Evolutionary conservation across 257 asterid species (phyloP).

Genomic region (Lavandula angustifolia): DNA sequence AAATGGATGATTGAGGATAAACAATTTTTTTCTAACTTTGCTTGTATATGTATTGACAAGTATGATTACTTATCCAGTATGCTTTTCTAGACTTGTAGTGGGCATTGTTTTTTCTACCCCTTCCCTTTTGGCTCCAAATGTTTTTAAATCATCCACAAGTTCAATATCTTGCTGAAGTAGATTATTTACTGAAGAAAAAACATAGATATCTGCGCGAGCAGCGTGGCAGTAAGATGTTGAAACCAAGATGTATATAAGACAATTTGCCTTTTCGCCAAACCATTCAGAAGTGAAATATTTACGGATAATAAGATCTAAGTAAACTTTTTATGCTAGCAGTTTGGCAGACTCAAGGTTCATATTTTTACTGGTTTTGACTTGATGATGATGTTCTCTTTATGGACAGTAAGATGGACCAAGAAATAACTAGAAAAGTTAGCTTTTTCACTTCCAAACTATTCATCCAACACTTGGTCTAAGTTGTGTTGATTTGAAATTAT

Average conservation of each 20-base stretch:
- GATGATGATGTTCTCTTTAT: slow-evolving; percentile 2
- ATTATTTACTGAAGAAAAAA: too few species aligned
- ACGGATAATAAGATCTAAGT: neutral
- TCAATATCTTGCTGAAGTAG: too few species aligned
- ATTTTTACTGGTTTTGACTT: neutral
- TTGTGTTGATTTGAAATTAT: too few species aligned
- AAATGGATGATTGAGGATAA: slow-evolving; percentile 6
- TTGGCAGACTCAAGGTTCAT: slow-evolving; percentile 17
- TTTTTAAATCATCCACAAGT: too few species aligned
- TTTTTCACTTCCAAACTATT: slow-evolving; percentile 3
- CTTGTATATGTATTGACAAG: neutral
- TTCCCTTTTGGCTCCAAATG: neutral
- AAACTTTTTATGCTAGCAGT: neutral
- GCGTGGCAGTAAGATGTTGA: too few species aligned
- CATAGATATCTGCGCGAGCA: too few species aligned
- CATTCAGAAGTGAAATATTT: neutral
- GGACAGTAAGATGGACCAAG: slow-evolving; percentile 12
- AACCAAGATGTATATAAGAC: too few species aligned
- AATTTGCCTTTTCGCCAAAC: too few species aligned
- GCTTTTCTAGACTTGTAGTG: neutral
- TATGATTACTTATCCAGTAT: slow-evolving; percentile 8
- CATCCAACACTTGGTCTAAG: too few species aligned
- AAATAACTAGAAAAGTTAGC: neutral
- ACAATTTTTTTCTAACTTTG: neutral
- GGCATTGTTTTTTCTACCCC: neutral